Evolutionary conservation across 2,329 filamentous ascomycete genomes (phyloP).

Genomic region (Alternaria solani): DNA sequence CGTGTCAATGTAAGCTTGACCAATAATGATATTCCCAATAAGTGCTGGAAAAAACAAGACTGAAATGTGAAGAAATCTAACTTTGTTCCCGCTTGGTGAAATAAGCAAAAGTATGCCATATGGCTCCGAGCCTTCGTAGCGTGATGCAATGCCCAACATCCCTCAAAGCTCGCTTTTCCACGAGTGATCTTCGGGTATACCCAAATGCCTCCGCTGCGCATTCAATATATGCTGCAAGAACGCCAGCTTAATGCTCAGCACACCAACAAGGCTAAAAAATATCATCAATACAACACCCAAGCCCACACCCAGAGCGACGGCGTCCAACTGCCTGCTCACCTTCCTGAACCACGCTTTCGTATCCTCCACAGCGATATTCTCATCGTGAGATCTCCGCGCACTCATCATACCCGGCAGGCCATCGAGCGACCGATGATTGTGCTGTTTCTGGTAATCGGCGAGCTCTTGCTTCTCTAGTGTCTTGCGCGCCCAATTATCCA

Average conservation of each 20-base stretch:
- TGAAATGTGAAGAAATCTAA: not conserved
- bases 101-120: not conserved
- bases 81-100: not conserved
- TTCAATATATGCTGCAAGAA: constrained; percentile 34
- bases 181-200: constrained; percentile 20
- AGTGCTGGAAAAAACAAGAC: not conserved
- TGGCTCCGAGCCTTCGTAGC: not conserved
- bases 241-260: constrained; percentile 26
- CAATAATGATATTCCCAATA: too few species aligned
- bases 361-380: constrained; percentile 59
- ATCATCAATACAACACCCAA: constrained; percentile 34
- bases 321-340: constrained; percentile 36
- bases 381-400: constrained; percentile 58
- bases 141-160: not conserved
- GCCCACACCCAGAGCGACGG: constrained; percentile 28
- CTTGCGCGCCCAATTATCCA: constrained; percentile 62
- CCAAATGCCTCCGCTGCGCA: constrained; percentile 36
- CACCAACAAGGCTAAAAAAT: constrained; percentile 24
- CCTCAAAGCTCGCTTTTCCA: constrained; percentile 19
- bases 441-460: constrained; percentile 63
- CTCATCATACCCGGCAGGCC: constrained; percentile 41
- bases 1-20: too few species aligned
- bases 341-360: constrained; percentile 37
- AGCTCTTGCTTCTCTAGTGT: constrained; percentile 60
- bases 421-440: constrained; percentile 56